Evolutionary conservation across 345 rosid genomes (phyloP).

Genomic region (thale cress (Arabidopsis thaliana)): DNA sequence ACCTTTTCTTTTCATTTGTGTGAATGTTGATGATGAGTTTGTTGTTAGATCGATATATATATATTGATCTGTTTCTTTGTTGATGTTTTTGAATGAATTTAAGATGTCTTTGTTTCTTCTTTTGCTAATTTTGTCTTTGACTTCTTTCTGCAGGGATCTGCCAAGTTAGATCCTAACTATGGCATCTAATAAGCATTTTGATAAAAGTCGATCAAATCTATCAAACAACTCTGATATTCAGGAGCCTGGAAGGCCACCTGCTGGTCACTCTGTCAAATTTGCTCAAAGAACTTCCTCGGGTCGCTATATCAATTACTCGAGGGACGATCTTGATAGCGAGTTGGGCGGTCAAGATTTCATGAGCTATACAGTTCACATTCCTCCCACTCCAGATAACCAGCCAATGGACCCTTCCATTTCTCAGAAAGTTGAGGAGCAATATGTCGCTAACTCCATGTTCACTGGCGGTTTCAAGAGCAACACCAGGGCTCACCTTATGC

Average conservation of each 20-base stretch:
- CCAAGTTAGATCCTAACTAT: constrained; percentile 41
- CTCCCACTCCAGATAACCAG: constrained; percentile 97
- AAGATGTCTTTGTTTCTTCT: constrained; percentile 16
- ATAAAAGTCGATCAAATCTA: constrained; percentile 61
- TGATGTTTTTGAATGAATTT: not conserved
- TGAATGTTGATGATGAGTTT: constrained; percentile 18
- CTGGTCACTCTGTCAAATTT: constrained; percentile 70
- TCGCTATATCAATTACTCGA: constrained; percentile 83
- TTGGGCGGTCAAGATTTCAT: constrained; percentile 71
- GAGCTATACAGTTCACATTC: constrained; percentile 89
- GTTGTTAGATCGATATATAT: constrained; percentile 30
- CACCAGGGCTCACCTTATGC: constrained; percentile 94
- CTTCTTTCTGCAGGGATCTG: constrained; percentile 51
- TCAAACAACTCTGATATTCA: constrained; percentile 66
- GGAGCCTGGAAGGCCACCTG: constrained; percentile 65
- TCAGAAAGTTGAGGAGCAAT: constrained; percentile 96
- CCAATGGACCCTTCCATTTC: constrained; percentile 93
- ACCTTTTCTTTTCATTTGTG: not conserved
- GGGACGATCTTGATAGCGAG: constrained; percentile 96
- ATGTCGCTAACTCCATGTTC: constrained; percentile 90
- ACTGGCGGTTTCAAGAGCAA: constrained; percentile 92
- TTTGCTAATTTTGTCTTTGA: constrained; percentile 20
- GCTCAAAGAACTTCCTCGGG: constrained; percentile 85
- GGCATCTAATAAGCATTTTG: constrained; percentile 70
- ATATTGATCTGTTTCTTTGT: constrained; percentile 30